Conservation (phyloP, 2,329 filamentous ascomycete genomes). For the Aureobasidium sp. region DNA sequence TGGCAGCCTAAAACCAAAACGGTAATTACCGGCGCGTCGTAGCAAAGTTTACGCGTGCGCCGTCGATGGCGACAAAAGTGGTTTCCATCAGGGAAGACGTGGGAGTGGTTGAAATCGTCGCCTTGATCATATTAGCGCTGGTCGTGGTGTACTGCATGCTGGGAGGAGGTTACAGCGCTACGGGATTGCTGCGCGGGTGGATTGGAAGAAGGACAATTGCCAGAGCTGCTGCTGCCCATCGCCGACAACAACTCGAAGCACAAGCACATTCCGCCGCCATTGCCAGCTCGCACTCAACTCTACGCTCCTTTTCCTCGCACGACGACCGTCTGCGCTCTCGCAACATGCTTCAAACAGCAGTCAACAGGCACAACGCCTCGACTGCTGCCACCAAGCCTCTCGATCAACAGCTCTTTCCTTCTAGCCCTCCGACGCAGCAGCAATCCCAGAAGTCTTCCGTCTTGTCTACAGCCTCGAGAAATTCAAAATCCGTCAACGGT, state of each 20-base stretch:
- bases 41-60: not conserved
- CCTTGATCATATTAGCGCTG: conserved; percentile 9
- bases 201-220: conserved; percentile 17
- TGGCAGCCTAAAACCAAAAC: not conserved
- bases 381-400: conserved; percentile 21
- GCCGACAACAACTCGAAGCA: conserved; percentile 17
- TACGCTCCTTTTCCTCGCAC: conserved; percentile 17
- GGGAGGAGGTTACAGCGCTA: conserved; percentile 22
- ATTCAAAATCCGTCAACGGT: conserved; percentile 23
- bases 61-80: not conserved
- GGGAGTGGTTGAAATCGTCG: conserved; percentile 10
- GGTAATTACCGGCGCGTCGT: conserved; percentile 5
- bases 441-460: conserved; percentile 31
- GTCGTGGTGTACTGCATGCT: conserved; percentile 25
- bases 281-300: not conserved
- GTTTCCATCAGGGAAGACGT: not conserved
- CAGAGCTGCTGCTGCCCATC: conserved; percentile 18
- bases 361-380: conserved; percentile 34
- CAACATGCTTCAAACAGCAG: conserved; percentile 37
- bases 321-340: conserved; percentile 8
- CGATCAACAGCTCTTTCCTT: conserved; percentile 49
- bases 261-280: conserved; percentile 17
- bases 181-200: conserved; percentile 22
- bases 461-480: conserved; percentile 29
- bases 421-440: conserved; percentile 47